These are phyloP conservation scores for Passiflora organensis DNA, from an alignment of 345 rosid species.

Conservation along the genomic window DNA sequence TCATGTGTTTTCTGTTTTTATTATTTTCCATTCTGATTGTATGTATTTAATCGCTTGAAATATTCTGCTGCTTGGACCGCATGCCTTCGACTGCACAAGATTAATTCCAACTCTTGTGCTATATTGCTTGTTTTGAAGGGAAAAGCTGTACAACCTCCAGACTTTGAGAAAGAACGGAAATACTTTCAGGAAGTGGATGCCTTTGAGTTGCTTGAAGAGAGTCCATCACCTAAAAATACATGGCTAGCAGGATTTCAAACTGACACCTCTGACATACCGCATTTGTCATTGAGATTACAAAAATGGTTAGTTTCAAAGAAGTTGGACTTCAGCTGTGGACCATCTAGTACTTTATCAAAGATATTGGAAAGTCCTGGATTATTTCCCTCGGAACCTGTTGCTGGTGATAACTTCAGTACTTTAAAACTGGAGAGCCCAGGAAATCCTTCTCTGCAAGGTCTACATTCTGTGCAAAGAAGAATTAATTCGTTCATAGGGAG, in stretches of 20 bases:
- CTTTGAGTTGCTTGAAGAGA: constrained; percentile 87
- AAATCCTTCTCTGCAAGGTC: constrained; percentile 21
- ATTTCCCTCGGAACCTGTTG: constrained; percentile 23
- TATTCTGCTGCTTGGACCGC: not conserved
- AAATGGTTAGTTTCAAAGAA: constrained; percentile 67
- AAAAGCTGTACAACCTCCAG: constrained; percentile 43
- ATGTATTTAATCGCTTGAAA: not conserved
- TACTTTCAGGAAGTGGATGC: constrained; percentile 91
- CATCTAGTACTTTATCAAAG: constrained; percentile 75
- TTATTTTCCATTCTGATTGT: not conserved
- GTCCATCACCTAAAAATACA: constrained; percentile 94
- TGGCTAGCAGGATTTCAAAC: constrained; percentile 53
- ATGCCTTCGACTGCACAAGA: not conserved
- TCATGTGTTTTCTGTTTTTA: not conserved
- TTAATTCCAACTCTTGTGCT: not conserved
- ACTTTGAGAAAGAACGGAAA: constrained; percentile 60
- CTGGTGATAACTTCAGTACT: constrained; percentile 18
- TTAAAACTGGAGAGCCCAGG: constrained; percentile 45
- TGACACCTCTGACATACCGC: constrained; percentile 38
- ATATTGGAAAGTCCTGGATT: constrained; percentile 56
- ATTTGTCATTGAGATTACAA: constrained; percentile 61
- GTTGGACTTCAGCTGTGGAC: constrained; percentile 43
- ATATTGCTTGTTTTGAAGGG: constrained; percentile 34
- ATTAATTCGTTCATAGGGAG: constrained; percentile 18
- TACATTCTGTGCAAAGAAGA: constrained; percentile 37